Percentiles rank a stretch among this genome's conserved stretches.
These are phyloP conservation scores for Besnoitia besnoiti DNA, from an alignment of 169 alveolate genomes.

Conservation along the genomic window DNA sequence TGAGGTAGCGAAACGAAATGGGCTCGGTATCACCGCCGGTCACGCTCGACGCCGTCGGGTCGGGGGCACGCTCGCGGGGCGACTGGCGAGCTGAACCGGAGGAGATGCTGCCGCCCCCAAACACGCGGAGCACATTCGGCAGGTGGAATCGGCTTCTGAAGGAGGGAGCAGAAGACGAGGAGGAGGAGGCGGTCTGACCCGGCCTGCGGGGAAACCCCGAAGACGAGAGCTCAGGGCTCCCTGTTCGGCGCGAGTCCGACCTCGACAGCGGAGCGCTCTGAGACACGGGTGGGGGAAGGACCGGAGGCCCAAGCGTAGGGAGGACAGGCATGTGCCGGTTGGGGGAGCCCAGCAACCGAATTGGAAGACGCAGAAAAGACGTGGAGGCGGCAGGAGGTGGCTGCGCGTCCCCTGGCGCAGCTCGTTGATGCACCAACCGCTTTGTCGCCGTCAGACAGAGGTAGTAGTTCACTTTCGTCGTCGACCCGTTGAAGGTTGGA, in stretches of 20 bases:
- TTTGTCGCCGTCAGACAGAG: neutral
- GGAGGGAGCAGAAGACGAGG: neutral
- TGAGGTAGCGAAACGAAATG: neutral
- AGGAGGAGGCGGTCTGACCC: neutral
- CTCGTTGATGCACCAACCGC: neutral
- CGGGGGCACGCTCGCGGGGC: neutral
- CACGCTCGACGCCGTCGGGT: neutral
- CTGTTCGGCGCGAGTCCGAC: too few species aligned
- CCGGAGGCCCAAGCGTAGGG: conserved; percentile 18
- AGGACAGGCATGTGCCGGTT: conserved; percentile 18
- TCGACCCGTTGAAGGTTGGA: neutral
- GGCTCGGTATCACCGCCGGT: neutral
- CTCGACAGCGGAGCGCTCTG: neutral
- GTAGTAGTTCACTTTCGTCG: neutral
- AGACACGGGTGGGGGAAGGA: neutral
- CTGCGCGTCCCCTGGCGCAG: neutral
- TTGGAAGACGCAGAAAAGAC: neutral
- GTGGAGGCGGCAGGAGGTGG: neutral
- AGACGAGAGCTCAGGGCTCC: neutral
- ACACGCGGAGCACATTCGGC: neutral
- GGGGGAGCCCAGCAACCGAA: conserved; percentile 15
- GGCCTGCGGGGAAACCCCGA: neutral
- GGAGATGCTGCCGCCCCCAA: neutral
- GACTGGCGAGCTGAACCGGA: neutral
- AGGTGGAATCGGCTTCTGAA: neutral